Evolutionary conservation across 2,329 filamentous ascomycete genomes (phyloP), one percentile per base, ranked within the genome.

Genomic region (Cladosporium sphaerospermum): DNA sequence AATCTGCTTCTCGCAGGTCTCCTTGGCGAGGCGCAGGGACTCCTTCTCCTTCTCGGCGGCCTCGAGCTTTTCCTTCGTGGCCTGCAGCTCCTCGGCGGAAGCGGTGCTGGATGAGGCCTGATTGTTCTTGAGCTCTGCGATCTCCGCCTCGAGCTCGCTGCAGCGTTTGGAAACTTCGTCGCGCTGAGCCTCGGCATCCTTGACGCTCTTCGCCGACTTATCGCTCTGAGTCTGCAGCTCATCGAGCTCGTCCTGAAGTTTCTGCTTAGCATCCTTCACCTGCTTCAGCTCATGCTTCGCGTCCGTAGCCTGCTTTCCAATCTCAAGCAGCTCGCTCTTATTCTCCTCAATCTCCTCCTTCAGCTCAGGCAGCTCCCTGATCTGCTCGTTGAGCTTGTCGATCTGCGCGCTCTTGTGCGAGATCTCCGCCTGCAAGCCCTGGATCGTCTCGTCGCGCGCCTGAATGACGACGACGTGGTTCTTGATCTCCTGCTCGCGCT

Each of bases 361-460:
- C 7, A 62, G 50, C 23, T 50, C 56, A 8, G 61, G 61, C 3
- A 36, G 16, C 13, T 51, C 39, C 4, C 45, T 43, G 9, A 67
- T 61, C 52, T 61, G 53, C 40, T 64, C 61, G 33, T 58, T 53
- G 9, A 67, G 53, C 28, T 42, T 16, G 28, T 45, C 45, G 42
- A 54, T 54, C 19, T 28, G 10, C 11, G 41, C 56, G 9, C 60
- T 57, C 46, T 65, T 58, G n/a, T 55, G 61, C 50, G 59, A 58
- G 36, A 65, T 45, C 48, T 59, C 57, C 9, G 52, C 56, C 23
- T 81, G 80, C 4, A 96, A 74, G 11, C 78, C 79, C 51, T 88
- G 82, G 49, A 96, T 90, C 37, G 84, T 83, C 1, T 77, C 76
- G 59, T 91, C 84, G 63, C 89, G 91, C 37, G 81, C 74, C n/a